These are phyloP conservation scores for Phialophora chinensis DNA, from an alignment of 2,329 filamentous ascomycete species.

Conservation along the genomic window DNA sequence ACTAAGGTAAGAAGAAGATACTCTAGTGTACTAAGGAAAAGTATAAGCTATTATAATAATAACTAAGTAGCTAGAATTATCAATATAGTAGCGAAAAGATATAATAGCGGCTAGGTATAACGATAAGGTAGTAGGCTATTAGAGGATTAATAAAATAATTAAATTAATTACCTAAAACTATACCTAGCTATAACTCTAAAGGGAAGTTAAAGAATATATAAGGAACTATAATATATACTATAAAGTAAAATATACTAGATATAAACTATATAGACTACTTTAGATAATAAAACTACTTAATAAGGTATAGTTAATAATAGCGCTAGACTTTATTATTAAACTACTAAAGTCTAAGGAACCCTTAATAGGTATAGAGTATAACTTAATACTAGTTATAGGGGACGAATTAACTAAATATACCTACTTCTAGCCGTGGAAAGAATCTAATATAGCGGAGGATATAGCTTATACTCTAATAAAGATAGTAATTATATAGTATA, in stretches of 20 bases:
- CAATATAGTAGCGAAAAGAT: background rate
- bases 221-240: conserved; percentile 21
- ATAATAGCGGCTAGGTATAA: conserved; percentile 23
- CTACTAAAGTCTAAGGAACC: no score
- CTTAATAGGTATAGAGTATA: no score
- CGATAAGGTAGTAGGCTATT: conserved; percentile 7
- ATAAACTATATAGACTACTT: conserved; percentile 27
- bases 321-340: no score
- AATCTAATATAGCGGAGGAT: no score
- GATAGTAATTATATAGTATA: no score
- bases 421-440: no score
- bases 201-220: conserved; percentile 23
- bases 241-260: conserved; percentile 19
- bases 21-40: conserved; percentile 13
- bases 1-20: conserved; percentile 4
- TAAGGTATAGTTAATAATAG: background rate
- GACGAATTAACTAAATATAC: no score
- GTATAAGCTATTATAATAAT: conserved; percentile 4
- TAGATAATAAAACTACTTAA: background rate
- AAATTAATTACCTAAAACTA: no score
- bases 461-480: no score
- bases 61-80: conserved; percentile 7
- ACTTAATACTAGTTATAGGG: no score
- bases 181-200: no score
- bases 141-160: conserved; percentile 21